A percentile compares a stretch with the other conserved stretches of the same genome.
phyloP scores from a whole-genome alignment of 139 green algal species.

The Limnomonas spitsbergensis region DNA sequence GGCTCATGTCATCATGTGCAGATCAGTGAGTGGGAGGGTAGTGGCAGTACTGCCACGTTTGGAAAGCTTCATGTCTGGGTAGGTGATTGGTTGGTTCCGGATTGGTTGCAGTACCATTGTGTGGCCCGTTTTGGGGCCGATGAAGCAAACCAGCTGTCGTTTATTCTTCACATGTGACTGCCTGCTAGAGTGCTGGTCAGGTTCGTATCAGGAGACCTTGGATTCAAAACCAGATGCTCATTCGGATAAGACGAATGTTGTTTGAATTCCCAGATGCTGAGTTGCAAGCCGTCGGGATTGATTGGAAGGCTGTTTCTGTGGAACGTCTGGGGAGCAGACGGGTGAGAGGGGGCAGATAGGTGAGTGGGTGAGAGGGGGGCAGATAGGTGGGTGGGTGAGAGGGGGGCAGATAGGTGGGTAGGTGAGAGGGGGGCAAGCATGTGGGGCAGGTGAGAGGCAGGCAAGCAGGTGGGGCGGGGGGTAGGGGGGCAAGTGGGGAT shows the following conservation, averaged over 20 bases:
- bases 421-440: too few species aligned
- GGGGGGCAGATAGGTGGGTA: too few species aligned
- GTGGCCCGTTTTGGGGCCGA: not conserved
- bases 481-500: too few species aligned
- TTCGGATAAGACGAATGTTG: not conserved
- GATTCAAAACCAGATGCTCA: not conserved
- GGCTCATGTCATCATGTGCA: not conserved
- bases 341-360: too few species aligned
- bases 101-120: not conserved
- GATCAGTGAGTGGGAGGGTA: not conserved
- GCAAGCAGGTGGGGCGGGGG: too few species aligned
- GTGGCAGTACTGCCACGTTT: not conserved
- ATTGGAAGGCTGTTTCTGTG: not conserved
- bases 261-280: conserved; percentile 21
- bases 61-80: not conserved
- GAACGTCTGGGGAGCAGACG: not conserved
- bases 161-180: too few species aligned
- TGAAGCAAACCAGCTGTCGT: not conserved
- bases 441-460: too few species aligned
- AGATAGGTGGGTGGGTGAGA: too few species aligned
- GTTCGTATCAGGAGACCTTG: too few species aligned
- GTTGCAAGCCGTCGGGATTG: conserved; percentile 8
- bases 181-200: too few species aligned
- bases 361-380: too few species aligned
- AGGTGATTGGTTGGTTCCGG: not conserved